A percentile compares a stretch with the other conserved stretches of the same genome.
Conservation (phyloP, 2,329 filamentous ascomycete species). For the Penicillium sp. region DNA sequence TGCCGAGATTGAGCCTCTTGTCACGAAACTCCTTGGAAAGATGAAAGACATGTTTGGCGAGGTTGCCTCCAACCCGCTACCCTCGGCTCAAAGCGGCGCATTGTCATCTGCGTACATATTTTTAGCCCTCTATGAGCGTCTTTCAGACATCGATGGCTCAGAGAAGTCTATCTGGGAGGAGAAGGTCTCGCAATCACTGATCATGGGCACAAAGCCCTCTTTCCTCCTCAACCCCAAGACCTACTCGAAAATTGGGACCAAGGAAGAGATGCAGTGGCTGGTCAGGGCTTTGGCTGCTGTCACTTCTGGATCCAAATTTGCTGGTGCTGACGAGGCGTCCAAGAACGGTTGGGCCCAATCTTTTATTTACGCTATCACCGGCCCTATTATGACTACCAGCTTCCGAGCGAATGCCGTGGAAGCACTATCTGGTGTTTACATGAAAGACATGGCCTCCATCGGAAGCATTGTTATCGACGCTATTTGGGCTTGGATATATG, state of each 20-base stretch:
- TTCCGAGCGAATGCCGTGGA: conserved; percentile 64
- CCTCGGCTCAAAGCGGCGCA: conserved; percentile 79
- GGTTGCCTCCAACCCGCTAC: conserved; percentile 71
- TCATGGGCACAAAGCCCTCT: conserved; percentile 76
- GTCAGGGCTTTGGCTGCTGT: conserved; percentile 67
- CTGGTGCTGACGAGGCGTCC: conserved; percentile 47
- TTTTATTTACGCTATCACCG: conserved; percentile 75
- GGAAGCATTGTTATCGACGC: conserved; percentile 67
- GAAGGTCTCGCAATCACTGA: conserved; percentile 65
- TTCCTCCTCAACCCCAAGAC: conserved; percentile 82
- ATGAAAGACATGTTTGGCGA: conserved; percentile 70
- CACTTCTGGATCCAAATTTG: conserved; percentile 55
- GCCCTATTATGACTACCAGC: conserved; percentile 59
- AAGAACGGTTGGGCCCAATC: conserved; percentile 77
- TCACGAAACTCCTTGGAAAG: conserved; percentile 53
- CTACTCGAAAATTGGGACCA: conserved; percentile 73
- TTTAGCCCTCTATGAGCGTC: conserved; percentile 60
- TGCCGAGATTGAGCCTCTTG: conserved; percentile 48
- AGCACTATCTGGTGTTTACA: conserved; percentile 66
- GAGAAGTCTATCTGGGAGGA: conserved; percentile 51
- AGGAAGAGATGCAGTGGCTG: conserved; percentile 79
- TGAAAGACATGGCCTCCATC: conserved; percentile 57
- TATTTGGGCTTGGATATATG: conserved; percentile 76
- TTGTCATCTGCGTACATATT: conserved; percentile 76
- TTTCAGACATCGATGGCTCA: conserved; percentile 55